Evolutionary conservation across 441 rosid species (phyloP), one percentile per base, ranked within the genome.

Genomic region (Arabidopsis lyrata): DNA sequence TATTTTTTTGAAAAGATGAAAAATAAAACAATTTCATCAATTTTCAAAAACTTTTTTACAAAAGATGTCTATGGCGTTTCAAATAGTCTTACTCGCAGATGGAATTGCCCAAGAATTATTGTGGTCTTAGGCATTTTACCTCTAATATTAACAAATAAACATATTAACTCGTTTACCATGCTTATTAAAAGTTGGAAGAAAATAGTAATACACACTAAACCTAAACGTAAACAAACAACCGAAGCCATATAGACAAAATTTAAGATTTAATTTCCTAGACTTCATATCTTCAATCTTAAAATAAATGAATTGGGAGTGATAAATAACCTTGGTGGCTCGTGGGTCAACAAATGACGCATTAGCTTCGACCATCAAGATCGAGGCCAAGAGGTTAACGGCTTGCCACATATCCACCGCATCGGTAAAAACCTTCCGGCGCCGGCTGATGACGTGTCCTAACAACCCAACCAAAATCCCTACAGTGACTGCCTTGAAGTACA

Each of bases 261-360:
- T 14, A 56, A 1, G 7, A 56, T 55, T 31, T 24, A 4, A 4
- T 29, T 56, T 14, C 12, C 39, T 55, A 32, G 36, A 54, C 29
- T 27, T 14, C n/a, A 29, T 14, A 29, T 27, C 35, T 53, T 53
- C 10, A 0, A 8, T n/a, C 6, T 29, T 29, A 29, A 4, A 29
- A 12, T 32, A 65, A 35, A 32, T 22, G 38, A 66, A 41, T 1
- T 8, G 34, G 41, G 38, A 55, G 22, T 29, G 31, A 4, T 2
- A 55, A 29, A 16, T 68, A 55, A 68, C 97, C 91, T 89, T 90
- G 1, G 85, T 86, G 39, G 92, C 91, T 2, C 74, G 75, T 63
- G 95, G 88, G 79, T 88, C 93, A 79, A 91, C 65, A 63, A 81
- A 84, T 22, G 86, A 45, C 12, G 85, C 80, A 74, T 93, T 91